These are phyloP conservation scores for Angomonas deanei DNA, from an alignment of 208 protist species.

Conservation along the genomic window DNA sequence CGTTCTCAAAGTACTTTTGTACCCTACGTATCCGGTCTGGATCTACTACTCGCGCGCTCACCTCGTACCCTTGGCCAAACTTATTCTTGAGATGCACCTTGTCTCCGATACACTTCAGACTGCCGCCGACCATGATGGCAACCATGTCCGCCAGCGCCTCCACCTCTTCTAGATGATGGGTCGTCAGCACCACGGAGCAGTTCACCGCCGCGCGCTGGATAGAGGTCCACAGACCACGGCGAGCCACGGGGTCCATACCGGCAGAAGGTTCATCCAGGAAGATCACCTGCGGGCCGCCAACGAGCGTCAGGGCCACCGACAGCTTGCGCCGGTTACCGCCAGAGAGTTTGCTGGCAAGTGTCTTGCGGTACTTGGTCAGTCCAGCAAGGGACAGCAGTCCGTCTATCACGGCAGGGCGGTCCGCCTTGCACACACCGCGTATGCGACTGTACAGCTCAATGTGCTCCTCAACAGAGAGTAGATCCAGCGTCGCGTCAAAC, in stretches of 20 bases:
- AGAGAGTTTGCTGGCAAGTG: constrained; percentile 26
- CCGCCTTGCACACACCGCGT: constrained; percentile 20
- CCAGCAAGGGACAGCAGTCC: constrained; percentile 33
- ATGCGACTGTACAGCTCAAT: constrained; percentile 76
- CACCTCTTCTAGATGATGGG: constrained; percentile 91
- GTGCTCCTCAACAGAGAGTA: constrained; percentile 90
- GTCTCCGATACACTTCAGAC: constrained; percentile 84
- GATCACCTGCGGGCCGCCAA: constrained; percentile 65
- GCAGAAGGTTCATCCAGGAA: constrained; percentile 87
- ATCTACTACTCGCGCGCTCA: constrained; percentile 29
- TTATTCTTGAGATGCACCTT: constrained; percentile 81
- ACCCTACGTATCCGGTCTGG: background rate
- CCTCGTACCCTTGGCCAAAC: constrained; percentile 59
- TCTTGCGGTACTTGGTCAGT: constrained; percentile 29
- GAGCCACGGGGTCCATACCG: constrained; percentile 84
- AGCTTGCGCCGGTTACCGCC: constrained; percentile 89
- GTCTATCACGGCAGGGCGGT: constrained; percentile 17
- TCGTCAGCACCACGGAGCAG: constrained; percentile 86
- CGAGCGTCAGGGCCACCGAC: constrained; percentile 64
- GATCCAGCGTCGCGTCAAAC: constrained; percentile 84
- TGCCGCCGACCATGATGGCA: constrained; percentile 87
- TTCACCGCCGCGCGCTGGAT: constrained; percentile 49
- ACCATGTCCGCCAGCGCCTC: constrained; percentile 79
- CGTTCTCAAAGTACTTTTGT: constrained; percentile 27
- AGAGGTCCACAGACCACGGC: constrained; percentile 70